Percentiles rank a stretch among this genome's conserved stretches.
Conservation (phyloP, 805 yeast genomes). For the Yamadazyma paraphyllophila region DNA sequence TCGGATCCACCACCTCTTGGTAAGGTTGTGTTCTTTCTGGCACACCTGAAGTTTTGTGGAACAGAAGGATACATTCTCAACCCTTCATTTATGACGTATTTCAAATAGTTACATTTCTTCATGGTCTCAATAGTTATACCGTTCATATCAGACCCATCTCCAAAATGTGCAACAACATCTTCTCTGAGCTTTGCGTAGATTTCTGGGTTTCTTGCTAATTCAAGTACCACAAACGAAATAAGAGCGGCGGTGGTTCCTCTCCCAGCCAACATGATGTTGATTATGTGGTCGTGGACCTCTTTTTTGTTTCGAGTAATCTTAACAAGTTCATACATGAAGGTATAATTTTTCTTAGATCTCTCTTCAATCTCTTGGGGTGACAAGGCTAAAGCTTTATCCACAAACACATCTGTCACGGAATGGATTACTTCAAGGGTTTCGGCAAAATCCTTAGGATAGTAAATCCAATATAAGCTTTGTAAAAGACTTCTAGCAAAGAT, state of each 20-base stretch:
- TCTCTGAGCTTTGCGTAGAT: constrained; percentile 26
- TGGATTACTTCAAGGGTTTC: constrained; percentile 32
- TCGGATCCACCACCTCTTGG: constrained; percentile 34
- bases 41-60: constrained; percentile 32
- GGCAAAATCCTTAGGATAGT: constrained; percentile 32
- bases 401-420: constrained; percentile 28
- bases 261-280: constrained; percentile 39
- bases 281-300: constrained; percentile 36
- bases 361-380: constrained; percentile 28
- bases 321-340: constrained; percentile 38
- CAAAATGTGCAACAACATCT: constrained; percentile 27
- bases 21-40: constrained; percentile 26
- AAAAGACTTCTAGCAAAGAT: constrained; percentile 31
- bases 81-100: constrained; percentile 28
- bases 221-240: constrained; percentile 27
- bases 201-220: constrained; percentile 31
- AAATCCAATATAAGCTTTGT: constrained; percentile 28
- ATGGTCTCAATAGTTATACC: constrained; percentile 31
- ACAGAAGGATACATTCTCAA: constrained; percentile 36
- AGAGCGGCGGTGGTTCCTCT: constrained; percentile 37
- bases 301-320: constrained; percentile 36
- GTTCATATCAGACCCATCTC: constrained; percentile 21
- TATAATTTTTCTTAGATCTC: constrained; percentile 27
- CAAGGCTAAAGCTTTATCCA: constrained; percentile 29
- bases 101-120: constrained; percentile 33